A percentile compares a stretch with the other conserved stretches of the same genome.
Evolutionary conservation across 345 rosid genomes (phyloP).

Genomic region (Brassica carinata): DNA sequence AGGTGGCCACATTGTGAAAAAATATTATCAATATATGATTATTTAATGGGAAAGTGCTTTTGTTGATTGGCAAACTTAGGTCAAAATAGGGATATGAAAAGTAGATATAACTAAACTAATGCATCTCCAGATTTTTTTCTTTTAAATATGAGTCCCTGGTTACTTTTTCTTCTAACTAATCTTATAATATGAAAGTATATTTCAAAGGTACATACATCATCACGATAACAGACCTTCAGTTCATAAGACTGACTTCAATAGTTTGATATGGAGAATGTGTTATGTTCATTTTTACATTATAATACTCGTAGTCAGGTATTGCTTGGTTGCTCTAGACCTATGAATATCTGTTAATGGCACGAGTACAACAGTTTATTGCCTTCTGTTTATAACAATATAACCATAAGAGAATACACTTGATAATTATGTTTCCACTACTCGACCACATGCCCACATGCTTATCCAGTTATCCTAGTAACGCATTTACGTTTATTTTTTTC

Average conservation of each 20-base stretch:
- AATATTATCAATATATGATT: background rate
- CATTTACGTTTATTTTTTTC: no score
- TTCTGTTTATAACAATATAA: background rate
- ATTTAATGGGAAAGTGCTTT: background rate
- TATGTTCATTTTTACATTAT: no score
- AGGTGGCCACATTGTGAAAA: slow-evolving; percentile 15
- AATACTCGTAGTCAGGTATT: no score
- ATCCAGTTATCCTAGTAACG: no score
- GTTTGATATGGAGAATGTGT: no score
- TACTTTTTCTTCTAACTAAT: background rate
- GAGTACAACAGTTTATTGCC: background rate
- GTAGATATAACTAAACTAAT: background rate
- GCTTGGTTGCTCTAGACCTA: background rate
- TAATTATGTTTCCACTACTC: background rate
- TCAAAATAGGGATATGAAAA: background rate
- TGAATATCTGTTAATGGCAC: background rate
- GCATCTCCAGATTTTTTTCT: background rate
- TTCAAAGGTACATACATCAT: background rate
- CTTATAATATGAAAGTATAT: background rate
- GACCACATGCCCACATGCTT: background rate
- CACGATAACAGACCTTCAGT: background rate
- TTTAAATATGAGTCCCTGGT: background rate
- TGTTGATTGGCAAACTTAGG: background rate
- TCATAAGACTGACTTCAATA: background rate
- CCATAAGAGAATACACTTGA: no score